These are phyloP conservation scores for Nosema muscidifuracis DNA, from an alignment of 371 early-diverging fungal species.

Conservation along the genomic window DNA sequence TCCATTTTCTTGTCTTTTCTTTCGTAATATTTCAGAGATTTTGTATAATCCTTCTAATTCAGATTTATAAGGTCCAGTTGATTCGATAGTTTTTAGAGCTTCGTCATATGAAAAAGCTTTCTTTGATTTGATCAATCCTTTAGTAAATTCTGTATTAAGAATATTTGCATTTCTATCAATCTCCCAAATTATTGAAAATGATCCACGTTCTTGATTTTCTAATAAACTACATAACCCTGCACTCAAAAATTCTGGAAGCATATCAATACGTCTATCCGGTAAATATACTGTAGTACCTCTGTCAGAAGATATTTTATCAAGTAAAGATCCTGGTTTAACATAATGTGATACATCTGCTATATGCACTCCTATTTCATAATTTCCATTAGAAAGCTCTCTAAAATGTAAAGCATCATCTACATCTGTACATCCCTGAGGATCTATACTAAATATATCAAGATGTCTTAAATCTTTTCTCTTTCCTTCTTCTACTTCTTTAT, in stretches of 20 bases:
- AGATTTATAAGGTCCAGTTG: neutral
- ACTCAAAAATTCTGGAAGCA: conserved; percentile 72
- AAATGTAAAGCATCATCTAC: conserved; percentile 97
- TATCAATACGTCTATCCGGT: conserved; percentile 85
- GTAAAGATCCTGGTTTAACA: conserved; percentile 72
- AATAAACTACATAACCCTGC: conserved; percentile 76
- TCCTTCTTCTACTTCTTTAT: conserved; percentile 18
- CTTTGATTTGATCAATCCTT: conserved; percentile 81
- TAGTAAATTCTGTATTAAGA: conserved; percentile 68
- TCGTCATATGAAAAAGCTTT: conserved; percentile 90
- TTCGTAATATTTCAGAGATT: conserved; percentile 49
- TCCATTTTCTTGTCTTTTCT: conserved; percentile 47
- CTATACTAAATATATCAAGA: conserved; percentile 76
- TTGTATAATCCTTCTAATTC: conserved; percentile 35
- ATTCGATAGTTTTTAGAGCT: conserved; percentile 76
- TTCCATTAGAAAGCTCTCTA: conserved; percentile 70
- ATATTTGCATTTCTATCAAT: conserved; percentile 60
- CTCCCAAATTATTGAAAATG: conserved; percentile 73
- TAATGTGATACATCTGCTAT: conserved; percentile 96
- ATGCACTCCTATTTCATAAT: conserved; percentile 68
- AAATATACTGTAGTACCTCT: conserved; percentile 87
- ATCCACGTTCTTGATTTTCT: conserved; percentile 76
- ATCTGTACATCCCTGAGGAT: conserved; percentile 97
- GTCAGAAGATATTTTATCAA: conserved; percentile 77
- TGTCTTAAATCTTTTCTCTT: conserved; percentile 56